Percentiles rank a stretch among this genome's conserved stretches.
Conservation (phyloP, 768 basidiomycete species). For the Lentinula aciculospora region DNA sequence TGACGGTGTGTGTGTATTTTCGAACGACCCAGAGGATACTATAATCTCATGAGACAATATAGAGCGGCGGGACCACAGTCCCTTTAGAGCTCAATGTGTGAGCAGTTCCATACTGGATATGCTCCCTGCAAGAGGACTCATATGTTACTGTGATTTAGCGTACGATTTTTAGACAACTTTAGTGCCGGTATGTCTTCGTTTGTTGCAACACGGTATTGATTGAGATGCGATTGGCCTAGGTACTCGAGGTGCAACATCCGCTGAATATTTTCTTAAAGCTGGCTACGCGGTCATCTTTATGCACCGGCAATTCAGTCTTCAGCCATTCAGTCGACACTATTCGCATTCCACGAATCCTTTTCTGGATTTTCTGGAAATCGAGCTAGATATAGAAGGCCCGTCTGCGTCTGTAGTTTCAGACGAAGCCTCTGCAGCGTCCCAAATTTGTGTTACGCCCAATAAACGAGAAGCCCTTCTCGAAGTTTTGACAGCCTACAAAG, state of each 20-base stretch:
- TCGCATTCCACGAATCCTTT: slow-evolving; percentile 98
- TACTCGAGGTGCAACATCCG: slow-evolving; percentile 94
- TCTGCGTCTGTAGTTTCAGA: neutral
- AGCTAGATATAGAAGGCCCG: slow-evolving; percentile 12
- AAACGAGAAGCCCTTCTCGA: slow-evolving; percentile 63
- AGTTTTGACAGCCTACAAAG: slow-evolving; percentile 76
- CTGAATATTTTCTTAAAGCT: slow-evolving; percentile 93
- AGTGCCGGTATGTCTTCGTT: slow-evolving; percentile 68
- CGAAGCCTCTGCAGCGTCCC: slow-evolving; percentile 19
- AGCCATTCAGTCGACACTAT: slow-evolving; percentile 96
- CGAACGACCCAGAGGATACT: neutral
- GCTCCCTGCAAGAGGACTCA: neutral
- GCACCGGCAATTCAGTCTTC: slow-evolving; percentile 95
- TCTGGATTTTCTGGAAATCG: slow-evolving; percentile 87
- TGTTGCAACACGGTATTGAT: slow-evolving; percentile 3
- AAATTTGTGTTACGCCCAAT: slow-evolving; percentile 61
- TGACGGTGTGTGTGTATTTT: slow-evolving; percentile 64
- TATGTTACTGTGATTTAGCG: slow-evolving; percentile 43
- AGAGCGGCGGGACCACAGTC: slow-evolving; percentile 99
- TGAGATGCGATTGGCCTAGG: slow-evolving; percentile 39
- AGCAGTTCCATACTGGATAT: slow-evolving; percentile 29
- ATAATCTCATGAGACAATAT: slow-evolving; percentile 4
- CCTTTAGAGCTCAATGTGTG: slow-evolving; percentile 99
- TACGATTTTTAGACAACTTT: slow-evolving; percentile 98
- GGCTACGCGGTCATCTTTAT: slow-evolving; percentile 99